Conservation (phyloP, 345 rosid species). For the Brassica napus region DNA sequence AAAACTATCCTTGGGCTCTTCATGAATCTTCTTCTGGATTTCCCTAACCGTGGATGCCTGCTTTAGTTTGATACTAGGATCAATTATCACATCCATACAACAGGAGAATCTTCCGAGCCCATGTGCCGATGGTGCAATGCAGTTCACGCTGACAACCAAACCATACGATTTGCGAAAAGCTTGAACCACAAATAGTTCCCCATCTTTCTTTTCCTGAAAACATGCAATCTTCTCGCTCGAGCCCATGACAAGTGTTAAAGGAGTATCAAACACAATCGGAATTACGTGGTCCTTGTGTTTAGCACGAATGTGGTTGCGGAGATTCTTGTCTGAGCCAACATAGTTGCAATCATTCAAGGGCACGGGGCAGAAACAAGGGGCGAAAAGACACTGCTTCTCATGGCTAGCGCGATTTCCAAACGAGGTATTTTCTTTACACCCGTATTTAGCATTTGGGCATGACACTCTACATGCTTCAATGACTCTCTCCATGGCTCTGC, state of each 20-base stretch:
- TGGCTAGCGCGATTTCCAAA: conserved; percentile 40
- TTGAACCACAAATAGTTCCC: not conserved
- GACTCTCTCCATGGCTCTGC: conserved; percentile 55
- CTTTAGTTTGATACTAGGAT: not conserved
- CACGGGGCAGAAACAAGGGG: conserved; percentile 53
- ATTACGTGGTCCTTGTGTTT: conserved; percentile 31
- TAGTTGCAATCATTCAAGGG: conserved; percentile 39
- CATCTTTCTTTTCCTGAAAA: not conserved
- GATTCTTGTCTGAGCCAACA: conserved; percentile 38
- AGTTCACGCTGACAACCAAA: not conserved
- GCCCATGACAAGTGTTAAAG: not conserved
- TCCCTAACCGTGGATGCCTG: not conserved
- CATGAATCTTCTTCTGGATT: not conserved
- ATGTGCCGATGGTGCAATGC: not conserved
- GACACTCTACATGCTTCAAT: conserved; percentile 15
- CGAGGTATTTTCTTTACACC: conserved; percentile 39
- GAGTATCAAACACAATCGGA: conserved; percentile 1
- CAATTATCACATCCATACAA: not conserved
- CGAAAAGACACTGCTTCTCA: conserved; percentile 41
- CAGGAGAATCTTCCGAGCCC: not conserved
- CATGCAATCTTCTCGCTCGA: not conserved
- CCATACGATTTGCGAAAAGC: not conserved
- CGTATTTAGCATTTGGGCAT: conserved; percentile 48
- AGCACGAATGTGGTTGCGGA: conserved; percentile 39
- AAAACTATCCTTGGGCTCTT: not conserved